Conservation (phyloP, 805 yeast genomes). For the Metschnikowia arizonensis region DNA sequence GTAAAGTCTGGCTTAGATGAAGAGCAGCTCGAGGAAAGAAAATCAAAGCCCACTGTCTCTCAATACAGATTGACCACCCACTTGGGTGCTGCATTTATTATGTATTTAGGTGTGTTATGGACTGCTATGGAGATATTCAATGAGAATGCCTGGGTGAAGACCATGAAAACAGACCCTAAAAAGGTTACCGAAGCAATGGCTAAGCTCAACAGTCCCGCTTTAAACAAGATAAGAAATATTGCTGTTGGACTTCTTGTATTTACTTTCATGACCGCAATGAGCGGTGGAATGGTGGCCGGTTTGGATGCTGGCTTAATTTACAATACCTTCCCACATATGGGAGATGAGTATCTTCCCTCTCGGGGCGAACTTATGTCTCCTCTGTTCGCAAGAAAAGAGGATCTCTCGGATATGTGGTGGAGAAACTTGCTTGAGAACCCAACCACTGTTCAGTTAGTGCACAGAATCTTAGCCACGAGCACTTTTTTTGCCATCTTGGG, state of each 20-base stretch:
- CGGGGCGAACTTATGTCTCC: conserved; percentile 74
- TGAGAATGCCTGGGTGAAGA: conserved; percentile 61
- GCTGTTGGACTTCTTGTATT: conserved; percentile 58
- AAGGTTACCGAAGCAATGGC: conserved; percentile 51
- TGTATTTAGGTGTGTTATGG: conserved; percentile 86
- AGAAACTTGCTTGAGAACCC: conserved; percentile 94
- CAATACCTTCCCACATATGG: conserved; percentile 97
- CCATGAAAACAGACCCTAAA: conserved; percentile 45
- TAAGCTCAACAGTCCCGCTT: conserved; percentile 56
- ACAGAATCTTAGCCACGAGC: conserved; percentile 77
- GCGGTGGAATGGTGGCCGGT: conserved; percentile 98
- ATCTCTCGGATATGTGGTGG: conserved; percentile 77
- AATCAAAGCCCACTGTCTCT: conserved; percentile 94
- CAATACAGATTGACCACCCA: conserved; percentile 93
- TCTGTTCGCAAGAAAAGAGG: conserved; percentile 61
- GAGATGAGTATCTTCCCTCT: conserved; percentile 74
- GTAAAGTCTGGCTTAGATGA: conserved; percentile 91
- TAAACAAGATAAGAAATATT: conserved; percentile 53
- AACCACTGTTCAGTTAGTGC: conserved; percentile 88
- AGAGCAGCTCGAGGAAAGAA: conserved; percentile 69
- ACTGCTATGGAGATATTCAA: conserved; percentile 81
- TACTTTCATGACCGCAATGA: conserved; percentile 87
- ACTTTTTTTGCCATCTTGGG: conserved; percentile 71
- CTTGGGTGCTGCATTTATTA: conserved; percentile 83
- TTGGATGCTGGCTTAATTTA: conserved; percentile 95